Evolutionary conservation across 202 grass and related monocot genomes (phyloP).

Genomic region (Saccharum hybrid): DNA sequence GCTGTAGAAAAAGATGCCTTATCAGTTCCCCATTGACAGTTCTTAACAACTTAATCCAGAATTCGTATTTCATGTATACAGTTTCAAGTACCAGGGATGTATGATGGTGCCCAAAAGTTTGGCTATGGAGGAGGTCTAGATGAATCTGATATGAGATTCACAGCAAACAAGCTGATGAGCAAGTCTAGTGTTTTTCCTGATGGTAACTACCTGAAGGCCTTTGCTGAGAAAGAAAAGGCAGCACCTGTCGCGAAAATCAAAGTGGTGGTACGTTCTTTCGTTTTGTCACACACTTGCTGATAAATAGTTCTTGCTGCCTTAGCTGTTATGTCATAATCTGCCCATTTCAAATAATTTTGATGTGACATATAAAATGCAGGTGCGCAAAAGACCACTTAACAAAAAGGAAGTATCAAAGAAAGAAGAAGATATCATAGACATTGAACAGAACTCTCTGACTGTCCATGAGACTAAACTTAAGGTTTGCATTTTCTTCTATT

Average conservation of each 20-base stretch:
- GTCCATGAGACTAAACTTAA: constrained; percentile 99
- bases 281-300: constrained; percentile 32
- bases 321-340: background rate
- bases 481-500: constrained; percentile 54
- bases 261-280: constrained; percentile 86
- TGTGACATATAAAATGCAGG: constrained; percentile 57
- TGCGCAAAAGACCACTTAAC: constrained; percentile 97
- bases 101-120: constrained; percentile 66
- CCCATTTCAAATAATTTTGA: constrained; percentile 20
- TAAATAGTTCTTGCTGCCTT: constrained; percentile 4
- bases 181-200: constrained; percentile 64
- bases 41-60: constrained; percentile 29
- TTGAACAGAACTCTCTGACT: constrained; percentile 75
- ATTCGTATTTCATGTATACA: constrained; percentile 42
- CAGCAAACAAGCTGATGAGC: constrained; percentile 52
- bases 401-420: constrained; percentile 94
- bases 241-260: constrained; percentile 94
- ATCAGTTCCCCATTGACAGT: background rate
- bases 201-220: constrained; percentile 58
- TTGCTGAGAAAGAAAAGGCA: constrained; percentile 77
- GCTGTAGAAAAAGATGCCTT: background rate
- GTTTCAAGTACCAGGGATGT: constrained; percentile 71
- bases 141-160: constrained; percentile 63
- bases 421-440: constrained; percentile 97
- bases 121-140: constrained; percentile 62